These are phyloP conservation scores for Clitocybe nebularis DNA, from an alignment of 1,284 basidiomycete genomes.

Conservation along the genomic window DNA sequence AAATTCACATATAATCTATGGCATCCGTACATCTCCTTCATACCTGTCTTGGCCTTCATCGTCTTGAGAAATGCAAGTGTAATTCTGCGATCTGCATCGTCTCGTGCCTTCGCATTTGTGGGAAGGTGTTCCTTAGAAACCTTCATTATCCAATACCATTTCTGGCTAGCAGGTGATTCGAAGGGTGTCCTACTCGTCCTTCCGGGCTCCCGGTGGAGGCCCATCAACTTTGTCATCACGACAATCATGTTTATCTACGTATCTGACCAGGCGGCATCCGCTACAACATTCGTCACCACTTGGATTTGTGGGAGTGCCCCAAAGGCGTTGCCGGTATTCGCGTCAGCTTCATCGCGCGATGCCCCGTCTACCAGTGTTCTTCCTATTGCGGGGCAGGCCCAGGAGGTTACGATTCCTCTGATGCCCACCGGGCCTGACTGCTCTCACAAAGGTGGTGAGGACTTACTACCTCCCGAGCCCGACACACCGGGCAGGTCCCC, in stretches of 20 bases:
- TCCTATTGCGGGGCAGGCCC: conserved; percentile 1
- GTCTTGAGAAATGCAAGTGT: conserved; percentile 73
- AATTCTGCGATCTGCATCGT: conserved; percentile 66
- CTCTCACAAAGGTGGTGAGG: conserved; percentile 19
- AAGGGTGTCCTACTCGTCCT: conserved; percentile 80
- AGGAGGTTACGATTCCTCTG: conserved; percentile 16
- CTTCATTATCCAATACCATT: conserved; percentile 87
- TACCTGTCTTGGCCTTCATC: conserved; percentile 76
- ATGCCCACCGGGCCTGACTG: conserved; percentile 13
- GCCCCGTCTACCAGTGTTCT: conserved; percentile 3
- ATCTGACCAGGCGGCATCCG: conserved; percentile 70
- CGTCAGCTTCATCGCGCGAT: conserved; percentile 19
- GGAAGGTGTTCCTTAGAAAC: conserved; percentile 83
- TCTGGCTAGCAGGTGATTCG: conserved; percentile 86
- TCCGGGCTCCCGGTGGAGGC: conserved; percentile 69
- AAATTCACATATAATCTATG: conserved; percentile 85
- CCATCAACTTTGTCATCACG: conserved; percentile 74
- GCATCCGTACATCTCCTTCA: conserved; percentile 80
- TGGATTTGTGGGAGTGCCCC: conserved; percentile 54
- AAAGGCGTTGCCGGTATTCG: conserved; percentile 21
- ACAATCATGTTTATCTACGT: conserved; percentile 77
- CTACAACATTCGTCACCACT: conserved; percentile 69
- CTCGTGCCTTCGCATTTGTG: conserved; percentile 72
- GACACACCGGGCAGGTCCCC: conserved; percentile 35
- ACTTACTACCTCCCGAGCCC: conserved; percentile 20